phyloP scores from a whole-genome alignment of 352 stramenopile species.

The Phytophthora niederhauseri region DNA sequence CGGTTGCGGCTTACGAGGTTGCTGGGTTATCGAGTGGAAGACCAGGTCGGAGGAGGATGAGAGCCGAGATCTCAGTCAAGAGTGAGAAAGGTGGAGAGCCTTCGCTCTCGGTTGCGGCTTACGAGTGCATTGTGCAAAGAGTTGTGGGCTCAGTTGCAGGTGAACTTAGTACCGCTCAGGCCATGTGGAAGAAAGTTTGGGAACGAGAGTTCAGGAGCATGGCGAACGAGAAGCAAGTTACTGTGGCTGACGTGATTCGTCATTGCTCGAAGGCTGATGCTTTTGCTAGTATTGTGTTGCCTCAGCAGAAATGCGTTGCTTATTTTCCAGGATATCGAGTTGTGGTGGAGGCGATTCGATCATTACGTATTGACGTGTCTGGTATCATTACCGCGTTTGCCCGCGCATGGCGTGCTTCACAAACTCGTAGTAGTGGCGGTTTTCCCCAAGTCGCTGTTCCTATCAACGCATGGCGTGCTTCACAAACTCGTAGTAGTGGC shows the following conservation, averaged over 20 bases:
- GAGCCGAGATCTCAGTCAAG: slow-evolving; percentile 17
- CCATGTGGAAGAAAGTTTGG: slow-evolving; percentile 46
- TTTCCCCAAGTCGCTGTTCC: background rate
- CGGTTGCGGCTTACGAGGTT: no score
- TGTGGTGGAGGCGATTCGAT: slow-evolving; percentile 27
- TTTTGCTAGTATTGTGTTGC: slow-evolving; percentile 26
- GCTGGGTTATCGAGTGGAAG: slow-evolving; percentile 12
- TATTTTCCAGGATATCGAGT: slow-evolving; percentile 37
- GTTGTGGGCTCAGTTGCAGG: background rate
- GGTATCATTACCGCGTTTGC: slow-evolving; percentile 30
- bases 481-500: background rate
- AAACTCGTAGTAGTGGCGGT: background rate
- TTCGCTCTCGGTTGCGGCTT: slow-evolving; percentile 18
- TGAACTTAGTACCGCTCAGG: slow-evolving; percentile 3
- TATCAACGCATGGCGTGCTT: slow-evolving; percentile 10
- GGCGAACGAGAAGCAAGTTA: slow-evolving; percentile 11
- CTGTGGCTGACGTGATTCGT: slow-evolving; percentile 29
- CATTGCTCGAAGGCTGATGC: slow-evolving; percentile 46
- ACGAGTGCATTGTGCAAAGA: slow-evolving; percentile 21
- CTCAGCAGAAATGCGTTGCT: background rate
- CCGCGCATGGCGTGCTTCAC: slow-evolving; percentile 17
- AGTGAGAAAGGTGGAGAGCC: background rate
- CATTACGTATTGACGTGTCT: slow-evolving; percentile 13
- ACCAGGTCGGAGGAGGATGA: slow-evolving; percentile 18
- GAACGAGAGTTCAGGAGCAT: slow-evolving; percentile 33